Conservation (phyloP, 176 grass and related monocot species). For the Coix lacrymajobi region DNA sequence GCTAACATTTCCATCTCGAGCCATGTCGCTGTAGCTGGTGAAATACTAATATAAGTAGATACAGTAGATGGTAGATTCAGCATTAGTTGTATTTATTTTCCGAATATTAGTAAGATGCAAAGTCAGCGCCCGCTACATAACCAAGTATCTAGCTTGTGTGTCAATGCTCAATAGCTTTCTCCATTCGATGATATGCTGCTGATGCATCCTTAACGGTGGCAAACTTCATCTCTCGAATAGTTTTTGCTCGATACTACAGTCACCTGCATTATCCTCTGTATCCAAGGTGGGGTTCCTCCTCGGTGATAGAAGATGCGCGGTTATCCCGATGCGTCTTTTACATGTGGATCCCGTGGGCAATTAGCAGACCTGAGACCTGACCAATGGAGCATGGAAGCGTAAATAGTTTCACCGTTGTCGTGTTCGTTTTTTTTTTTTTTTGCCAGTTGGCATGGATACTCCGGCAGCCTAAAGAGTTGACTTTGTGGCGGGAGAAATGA, state of each 20-base stretch:
- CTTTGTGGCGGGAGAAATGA: background rate
- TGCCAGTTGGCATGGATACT: background rate
- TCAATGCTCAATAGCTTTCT: background rate
- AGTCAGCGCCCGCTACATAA: background rate
- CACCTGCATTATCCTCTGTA: background rate
- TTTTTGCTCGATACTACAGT: background rate
- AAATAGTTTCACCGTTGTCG: background rate
- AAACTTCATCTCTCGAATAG: background rate
- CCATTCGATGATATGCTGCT: background rate
- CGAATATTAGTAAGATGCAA: conserved; percentile 20
- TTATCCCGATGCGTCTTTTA: background rate
- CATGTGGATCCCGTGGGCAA: background rate
- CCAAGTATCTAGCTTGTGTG: background rate
- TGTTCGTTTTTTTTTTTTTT: background rate
- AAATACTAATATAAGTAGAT: background rate
- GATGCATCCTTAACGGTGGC: background rate
- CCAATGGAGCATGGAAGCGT: background rate
- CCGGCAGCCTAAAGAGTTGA: background rate
- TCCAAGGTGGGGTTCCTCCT: background rate
- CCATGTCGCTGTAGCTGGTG: background rate
- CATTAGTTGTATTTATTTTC: background rate
- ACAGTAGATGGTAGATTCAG: conserved; percentile 15
- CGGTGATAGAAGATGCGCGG: conserved; percentile 16
- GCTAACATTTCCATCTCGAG: background rate
- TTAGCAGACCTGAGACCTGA: background rate